Base-by-base conservation (phyloP, 768 basidiomycete genomes). In the Tylopilus cervinicoccineus region DNA sequence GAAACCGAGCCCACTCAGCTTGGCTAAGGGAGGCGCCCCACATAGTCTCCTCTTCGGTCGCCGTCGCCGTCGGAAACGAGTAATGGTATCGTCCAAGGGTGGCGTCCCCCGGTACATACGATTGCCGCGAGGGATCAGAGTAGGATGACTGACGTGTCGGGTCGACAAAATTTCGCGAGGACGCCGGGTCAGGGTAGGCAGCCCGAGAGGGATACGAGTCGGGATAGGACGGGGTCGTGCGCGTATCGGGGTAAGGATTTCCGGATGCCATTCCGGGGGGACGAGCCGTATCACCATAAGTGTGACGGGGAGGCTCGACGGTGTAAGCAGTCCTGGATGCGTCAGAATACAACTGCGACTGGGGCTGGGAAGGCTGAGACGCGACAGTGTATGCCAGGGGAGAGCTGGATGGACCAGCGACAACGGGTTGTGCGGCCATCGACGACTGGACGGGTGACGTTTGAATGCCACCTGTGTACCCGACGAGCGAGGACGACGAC, bases 21-120 rank as follows among this genome's bases (percentile, higher is more conserved):
- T 86, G 83, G 47, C 80, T 86, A 60, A 90, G 85, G 31, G 82
- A 77, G 14, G 86, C 76, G 36, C 86, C 86, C 86, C 87, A 90
- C 73, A 88, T 83, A 27, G 72, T 72, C 31, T 74, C 69, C 53
- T 85, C 82, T 50, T 83, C 84, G 36, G 78, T 75, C 33, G 56
- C 38, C 38, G 78, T 75, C 33, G 56, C 38, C 28, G 62, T 38
- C 23, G 79, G 75, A 47, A 80, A 76, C 28, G 75, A 66, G 24
- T 64, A 64, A 36, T 62, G 51, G 31, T 64, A 61, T 24, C 63
- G 59, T 1, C 51, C 61, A 3, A 54, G 52, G 28, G 51, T 29
- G 1, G 62, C 45, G 20, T 62, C 65, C 14, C 56, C 47, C 1
- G 64, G 45, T 32, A 64, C 44, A 32, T 66, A 67, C 26, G 55